Evolutionary conservation across 2,329 filamentous ascomycete species (phyloP).

Genomic region (Coleophoma eucalyptorum): DNA sequence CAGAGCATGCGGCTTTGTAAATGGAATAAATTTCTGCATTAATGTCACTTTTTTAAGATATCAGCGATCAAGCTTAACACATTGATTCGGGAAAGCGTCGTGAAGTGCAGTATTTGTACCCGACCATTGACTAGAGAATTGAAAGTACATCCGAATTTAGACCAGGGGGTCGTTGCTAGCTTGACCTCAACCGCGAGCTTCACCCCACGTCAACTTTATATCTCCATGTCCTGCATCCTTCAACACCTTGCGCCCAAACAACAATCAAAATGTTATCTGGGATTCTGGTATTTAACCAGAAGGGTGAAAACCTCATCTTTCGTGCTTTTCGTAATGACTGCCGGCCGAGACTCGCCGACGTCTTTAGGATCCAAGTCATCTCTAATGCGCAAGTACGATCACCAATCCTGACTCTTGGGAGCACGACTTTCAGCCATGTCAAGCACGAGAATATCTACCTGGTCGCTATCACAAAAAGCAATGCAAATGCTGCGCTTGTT

Average conservation of each 20-base stretch:
- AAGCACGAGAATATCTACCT: conserved; percentile 99
- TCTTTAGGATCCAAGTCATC: conserved; percentile 99
- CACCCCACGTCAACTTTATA: conserved; percentile 3
- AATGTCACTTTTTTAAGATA: not conserved
- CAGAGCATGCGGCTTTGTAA: not conserved
- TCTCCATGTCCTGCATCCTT: no score
- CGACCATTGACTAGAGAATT: no score
- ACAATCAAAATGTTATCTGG: conserved; percentile 80
- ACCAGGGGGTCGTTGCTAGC: no score
- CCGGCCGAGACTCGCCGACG: conserved; percentile 92
- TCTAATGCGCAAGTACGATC: conserved; percentile 97
- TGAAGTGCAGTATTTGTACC: no score
- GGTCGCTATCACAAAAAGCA: conserved; percentile 96
- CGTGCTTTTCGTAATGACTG: conserved; percentile 98
- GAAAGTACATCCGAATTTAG: no score
- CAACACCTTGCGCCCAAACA: not conserved
- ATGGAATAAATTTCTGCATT: conserved; percentile 2
- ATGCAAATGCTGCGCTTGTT: conserved; percentile 95
- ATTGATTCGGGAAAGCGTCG: not conserved
- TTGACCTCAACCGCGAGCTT: no score
- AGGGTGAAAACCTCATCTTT: conserved; percentile 99
- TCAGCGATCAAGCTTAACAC: not conserved
- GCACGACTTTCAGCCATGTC: conserved; percentile 98
- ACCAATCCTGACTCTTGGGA: conserved; percentile 93
- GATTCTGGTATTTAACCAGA: conserved; percentile 98